These are phyloP conservation scores for Yamadazyma endophytica DNA, from an alignment of 805 yeast species.

Conservation along the genomic window DNA sequence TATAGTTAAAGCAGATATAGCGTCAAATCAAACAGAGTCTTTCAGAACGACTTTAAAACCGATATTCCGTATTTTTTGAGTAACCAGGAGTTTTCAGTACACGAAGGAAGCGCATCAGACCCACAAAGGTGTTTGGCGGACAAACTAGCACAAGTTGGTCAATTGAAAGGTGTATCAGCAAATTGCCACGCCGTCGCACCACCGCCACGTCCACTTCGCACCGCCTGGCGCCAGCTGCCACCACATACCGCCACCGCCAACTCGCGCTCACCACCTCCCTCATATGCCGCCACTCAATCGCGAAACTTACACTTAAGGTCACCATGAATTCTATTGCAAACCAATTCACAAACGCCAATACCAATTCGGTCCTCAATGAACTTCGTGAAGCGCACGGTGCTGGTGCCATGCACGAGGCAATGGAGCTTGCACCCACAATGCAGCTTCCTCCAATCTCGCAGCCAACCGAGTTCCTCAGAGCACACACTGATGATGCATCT, in stretches of 20 bases:
- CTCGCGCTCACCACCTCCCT: not conserved
- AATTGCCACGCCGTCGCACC: too few relatives aligned
- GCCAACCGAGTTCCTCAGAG: constrained; percentile 90
- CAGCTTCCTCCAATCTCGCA: constrained; percentile 78
- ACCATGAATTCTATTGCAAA: constrained; percentile 39
- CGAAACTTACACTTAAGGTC: not conserved
- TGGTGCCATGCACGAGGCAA: constrained; percentile 2
- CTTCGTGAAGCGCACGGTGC: constrained; percentile 18
- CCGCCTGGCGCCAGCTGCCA: too few relatives aligned
- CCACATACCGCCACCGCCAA: not conserved
- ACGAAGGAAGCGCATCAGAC: too few relatives aligned
- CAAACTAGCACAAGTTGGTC: too few relatives aligned
- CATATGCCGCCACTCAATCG: constrained; percentile 4
- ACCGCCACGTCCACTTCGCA: too few relatives aligned
- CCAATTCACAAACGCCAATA: constrained; percentile 30
- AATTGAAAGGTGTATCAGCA: too few relatives aligned
- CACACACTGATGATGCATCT: constrained; percentile 93
- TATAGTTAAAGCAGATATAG: too few relatives aligned
- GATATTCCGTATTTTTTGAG: too few relatives aligned
- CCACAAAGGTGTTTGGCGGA: too few relatives aligned
- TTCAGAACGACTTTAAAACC: too few relatives aligned
- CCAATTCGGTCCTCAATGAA: constrained; percentile 23
- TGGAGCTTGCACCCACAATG: constrained; percentile 55
- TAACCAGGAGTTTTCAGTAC: too few relatives aligned
- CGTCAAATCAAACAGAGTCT: too few relatives aligned